Evolutionary conservation across 441 rosid species (phyloP).

Genomic region (Adansonia madagascariensis): DNA sequence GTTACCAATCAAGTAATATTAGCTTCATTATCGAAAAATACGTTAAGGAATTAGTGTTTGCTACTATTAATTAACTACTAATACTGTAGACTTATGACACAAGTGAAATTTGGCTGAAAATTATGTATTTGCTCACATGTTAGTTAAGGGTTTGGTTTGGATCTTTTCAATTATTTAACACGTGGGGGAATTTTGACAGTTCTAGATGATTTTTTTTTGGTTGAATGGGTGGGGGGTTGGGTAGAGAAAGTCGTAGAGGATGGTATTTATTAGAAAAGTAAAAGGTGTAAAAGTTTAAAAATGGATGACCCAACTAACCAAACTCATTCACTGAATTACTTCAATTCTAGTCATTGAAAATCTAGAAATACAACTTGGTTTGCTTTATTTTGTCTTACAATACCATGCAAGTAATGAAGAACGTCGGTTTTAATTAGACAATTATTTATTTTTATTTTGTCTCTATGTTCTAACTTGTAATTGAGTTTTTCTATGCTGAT

Average conservation of each 20-base stretch:
- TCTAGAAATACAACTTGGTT: background rate
- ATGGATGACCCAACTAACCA: background rate
- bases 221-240: background rate
- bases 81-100: background rate
- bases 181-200: background rate
- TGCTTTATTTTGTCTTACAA: background rate
- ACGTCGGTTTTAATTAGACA: background rate
- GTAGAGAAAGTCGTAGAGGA: background rate
- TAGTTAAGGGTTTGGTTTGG: conserved; percentile 1
- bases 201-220: background rate
- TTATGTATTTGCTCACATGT: conserved; percentile 8
- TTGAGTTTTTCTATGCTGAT: background rate
- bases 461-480: too few species aligned
- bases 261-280: background rate
- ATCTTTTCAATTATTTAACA: background rate
- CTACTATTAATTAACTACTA: background rate
- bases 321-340: background rate
- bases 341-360: background rate
- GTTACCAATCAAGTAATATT: background rate
- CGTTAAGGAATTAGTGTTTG: background rate
- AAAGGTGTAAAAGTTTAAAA: background rate
- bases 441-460: too few species aligned
- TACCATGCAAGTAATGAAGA: background rate
- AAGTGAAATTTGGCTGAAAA: background rate
- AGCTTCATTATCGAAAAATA: background rate